Percentiles rank a stretch among this genome's conserved stretches.
phyloP scores from a whole-genome alignment of 148 eudicot species.

The Vaccinium macrocarpon region DNA sequence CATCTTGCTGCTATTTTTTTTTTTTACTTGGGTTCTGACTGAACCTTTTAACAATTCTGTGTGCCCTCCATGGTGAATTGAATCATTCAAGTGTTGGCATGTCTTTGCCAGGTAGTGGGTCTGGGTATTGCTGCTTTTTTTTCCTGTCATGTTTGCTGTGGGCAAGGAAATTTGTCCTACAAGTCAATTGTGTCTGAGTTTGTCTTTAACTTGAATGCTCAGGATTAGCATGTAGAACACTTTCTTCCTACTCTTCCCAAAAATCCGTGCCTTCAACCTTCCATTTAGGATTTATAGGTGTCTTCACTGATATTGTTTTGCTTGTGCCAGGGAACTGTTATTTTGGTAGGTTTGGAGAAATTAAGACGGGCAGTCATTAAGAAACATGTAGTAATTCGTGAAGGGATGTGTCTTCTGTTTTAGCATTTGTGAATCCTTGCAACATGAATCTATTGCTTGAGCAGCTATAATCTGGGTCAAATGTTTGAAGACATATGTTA shows the following conservation, averaged over 20 bases:
- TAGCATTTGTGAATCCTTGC: not conserved
- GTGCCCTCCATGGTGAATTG: not conserved
- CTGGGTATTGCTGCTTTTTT: not conserved
- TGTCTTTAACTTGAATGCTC: not conserved
- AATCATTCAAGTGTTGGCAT: not conserved
- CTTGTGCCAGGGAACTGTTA: not conserved
- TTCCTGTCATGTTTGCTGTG: not conserved
- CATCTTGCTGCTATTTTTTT: not conserved
- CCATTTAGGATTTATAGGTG: not conserved
- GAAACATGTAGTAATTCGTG: no score
- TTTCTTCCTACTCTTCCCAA: not conserved
- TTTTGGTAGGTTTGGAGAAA: not conserved
- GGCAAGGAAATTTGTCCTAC: not conserved
- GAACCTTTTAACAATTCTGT: not conserved
- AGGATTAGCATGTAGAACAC: not conserved
- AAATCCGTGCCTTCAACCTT: not conserved
- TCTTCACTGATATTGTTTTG: not conserved
- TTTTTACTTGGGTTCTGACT: not conserved
- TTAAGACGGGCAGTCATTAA: not conserved
- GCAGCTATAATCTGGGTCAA: not conserved
- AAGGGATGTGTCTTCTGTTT: not conserved
- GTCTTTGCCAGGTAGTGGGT: no score
- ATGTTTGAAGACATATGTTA: no score
- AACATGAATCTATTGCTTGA: not conserved
- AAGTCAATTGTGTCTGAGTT: no score